Evolutionary conservation across 352 stramenopile species (phyloP).

Genomic region (Phytophthora podocarpi): DNA sequence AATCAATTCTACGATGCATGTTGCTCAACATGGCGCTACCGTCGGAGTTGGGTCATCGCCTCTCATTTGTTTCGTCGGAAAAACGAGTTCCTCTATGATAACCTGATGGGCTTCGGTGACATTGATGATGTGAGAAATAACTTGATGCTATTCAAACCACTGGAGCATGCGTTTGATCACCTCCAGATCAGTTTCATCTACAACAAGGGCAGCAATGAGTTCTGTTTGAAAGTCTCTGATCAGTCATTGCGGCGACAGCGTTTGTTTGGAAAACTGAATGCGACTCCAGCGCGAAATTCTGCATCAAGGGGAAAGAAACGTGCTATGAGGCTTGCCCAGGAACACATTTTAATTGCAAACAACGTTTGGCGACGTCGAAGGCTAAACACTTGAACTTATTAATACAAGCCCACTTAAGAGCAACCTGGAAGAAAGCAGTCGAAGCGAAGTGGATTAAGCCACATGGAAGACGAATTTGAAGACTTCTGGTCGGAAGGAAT

Average conservation of each 20-base stretch:
- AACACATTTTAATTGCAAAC: constrained; percentile 13
- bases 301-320: constrained; percentile 7
- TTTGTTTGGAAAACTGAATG: constrained; percentile 12
- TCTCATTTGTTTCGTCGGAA: constrained; percentile 21
- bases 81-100: constrained; percentile 6
- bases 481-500: constrained; percentile 24
- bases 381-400: constrained; percentile 22
- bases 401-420: constrained; percentile 20
- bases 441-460: constrained; percentile 17
- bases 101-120: constrained; percentile 12
- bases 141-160: constrained; percentile 25
- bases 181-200: constrained; percentile 31
- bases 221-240: constrained; percentile 19
- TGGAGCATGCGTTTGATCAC: constrained; percentile 8
- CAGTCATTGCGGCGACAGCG: constrained; percentile 6
- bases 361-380: constrained; percentile 23
- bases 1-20: constrained; percentile 25
- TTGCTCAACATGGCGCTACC: constrained; percentile 19
- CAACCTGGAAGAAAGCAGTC: constrained; percentile 13
- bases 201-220: constrained; percentile 6
- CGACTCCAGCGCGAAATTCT: constrained; percentile 6
- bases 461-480: constrained; percentile 24
- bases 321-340: constrained; percentile 1
- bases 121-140: constrained; percentile 27
- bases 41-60: constrained; percentile 18